A percentile compares a stretch with the other conserved stretches of the same genome.
phyloP scores from a whole-genome alignment of 768 basidiomycete species.

The Lactarius quietus region DNA sequence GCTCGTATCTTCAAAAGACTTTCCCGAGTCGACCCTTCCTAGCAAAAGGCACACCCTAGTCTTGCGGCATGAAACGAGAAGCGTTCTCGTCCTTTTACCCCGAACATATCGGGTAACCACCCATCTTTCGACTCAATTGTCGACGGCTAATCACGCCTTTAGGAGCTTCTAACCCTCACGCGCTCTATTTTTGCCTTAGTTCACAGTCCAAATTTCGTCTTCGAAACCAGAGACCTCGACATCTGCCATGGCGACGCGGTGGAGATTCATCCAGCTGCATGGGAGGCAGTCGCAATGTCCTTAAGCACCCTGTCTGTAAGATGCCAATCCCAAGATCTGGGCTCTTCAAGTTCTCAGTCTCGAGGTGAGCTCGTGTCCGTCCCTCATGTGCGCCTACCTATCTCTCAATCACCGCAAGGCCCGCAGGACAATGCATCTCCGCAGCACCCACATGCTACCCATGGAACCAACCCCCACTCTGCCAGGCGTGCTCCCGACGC shows the following conservation, averaged over 20 bases:
- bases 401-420: neutral
- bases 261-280: conserved; percentile 17
- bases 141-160: neutral
- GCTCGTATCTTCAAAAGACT: conserved; percentile 15
- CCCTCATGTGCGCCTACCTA: neutral
- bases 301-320: conserved; percentile 12
- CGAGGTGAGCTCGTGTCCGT: neutral
- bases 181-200: neutral
- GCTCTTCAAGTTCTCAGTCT: neutral
- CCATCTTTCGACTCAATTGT: neutral
- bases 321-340: neutral
- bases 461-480: neutral
- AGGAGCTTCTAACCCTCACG: conserved; percentile 14
- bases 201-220: neutral
- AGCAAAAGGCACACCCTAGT: conserved; percentile 7
- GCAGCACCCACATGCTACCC: neutral
- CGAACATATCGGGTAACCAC: conserved; percentile 5
- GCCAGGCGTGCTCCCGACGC: neutral
- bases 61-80: conserved; percentile 3
- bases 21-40: conserved; percentile 5
- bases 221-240: conserved; percentile 21
- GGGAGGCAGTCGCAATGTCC: conserved; percentile 17
- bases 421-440: neutral
- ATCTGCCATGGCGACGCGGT: conserved; percentile 18
- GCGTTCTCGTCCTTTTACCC: conserved; percentile 17